Conservation (phyloP, 345 rosid species). For the Eucalyptus pauciflora region DNA sequence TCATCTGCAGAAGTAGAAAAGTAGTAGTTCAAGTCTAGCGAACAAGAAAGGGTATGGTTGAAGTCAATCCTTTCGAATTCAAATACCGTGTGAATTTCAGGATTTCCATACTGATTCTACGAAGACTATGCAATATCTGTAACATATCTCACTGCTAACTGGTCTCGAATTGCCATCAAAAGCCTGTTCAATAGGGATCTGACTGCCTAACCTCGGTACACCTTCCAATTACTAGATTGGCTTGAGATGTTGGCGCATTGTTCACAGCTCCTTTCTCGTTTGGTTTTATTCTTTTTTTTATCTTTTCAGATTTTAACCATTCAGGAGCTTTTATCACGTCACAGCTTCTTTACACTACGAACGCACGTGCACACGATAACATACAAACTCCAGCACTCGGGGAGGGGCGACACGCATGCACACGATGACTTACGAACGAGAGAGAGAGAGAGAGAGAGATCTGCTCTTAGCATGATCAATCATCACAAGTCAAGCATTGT, state of each 20-base stretch:
- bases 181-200: not conserved
- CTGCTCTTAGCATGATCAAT: not conserved
- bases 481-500: not conserved
- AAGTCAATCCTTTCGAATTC: not conserved
- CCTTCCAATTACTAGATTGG: not conserved
- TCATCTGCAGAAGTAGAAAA: not conserved
- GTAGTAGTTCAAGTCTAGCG: not conserved
- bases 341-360: not conserved
- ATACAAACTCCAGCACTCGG: not conserved
- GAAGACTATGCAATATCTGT: not conserved
- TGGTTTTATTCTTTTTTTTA: not conserved
- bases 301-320: not conserved
- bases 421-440: not conserved
- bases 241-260: no score
- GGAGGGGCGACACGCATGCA: not conserved
- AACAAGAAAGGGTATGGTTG: not conserved
- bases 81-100: not conserved
- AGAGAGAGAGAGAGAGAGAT: not conserved
- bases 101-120: not conserved
- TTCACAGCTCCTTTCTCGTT: not conserved
- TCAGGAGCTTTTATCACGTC: not conserved
- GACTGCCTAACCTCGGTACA: not conserved
- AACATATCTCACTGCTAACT: not conserved
- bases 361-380: not conserved
- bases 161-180: not conserved